Conservation (phyloP, 768 basidiomycete species). For the Leccinum pellstonianum region DNA sequence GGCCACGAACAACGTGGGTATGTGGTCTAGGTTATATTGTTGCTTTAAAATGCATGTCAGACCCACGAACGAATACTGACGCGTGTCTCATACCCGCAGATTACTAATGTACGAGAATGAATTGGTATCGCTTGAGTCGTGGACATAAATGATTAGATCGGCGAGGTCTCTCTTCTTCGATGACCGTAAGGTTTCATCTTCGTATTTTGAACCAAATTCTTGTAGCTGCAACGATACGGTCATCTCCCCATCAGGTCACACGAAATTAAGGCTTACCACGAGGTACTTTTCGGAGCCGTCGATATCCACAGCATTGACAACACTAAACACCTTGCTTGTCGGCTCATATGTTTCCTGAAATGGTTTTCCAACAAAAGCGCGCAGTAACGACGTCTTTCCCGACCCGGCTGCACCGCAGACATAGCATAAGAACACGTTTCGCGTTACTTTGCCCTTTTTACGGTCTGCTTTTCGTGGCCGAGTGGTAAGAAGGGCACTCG, state of each 20-base stretch:
- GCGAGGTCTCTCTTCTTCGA: constrained; percentile 89
- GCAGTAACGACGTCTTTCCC: constrained; percentile 87
- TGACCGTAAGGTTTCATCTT: constrained; percentile 85
- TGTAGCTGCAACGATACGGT: constrained; percentile 62
- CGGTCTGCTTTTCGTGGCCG: constrained; percentile 82
- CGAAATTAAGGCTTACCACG: constrained; percentile 63
- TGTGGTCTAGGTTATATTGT: constrained; percentile 94
- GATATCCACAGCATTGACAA: constrained; percentile 94
- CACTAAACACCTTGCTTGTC: constrained; percentile 85
- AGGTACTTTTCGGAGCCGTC: constrained; percentile 94
- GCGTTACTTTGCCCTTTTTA: constrained; percentile 80
- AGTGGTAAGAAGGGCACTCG: constrained; percentile 82
- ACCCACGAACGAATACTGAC: not conserved
- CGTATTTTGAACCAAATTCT: constrained; percentile 96
- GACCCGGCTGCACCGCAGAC: constrained; percentile 95
- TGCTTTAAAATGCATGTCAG: constrained; percentile 54
- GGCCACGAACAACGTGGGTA: constrained; percentile 96
- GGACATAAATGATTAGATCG: constrained; percentile 93
- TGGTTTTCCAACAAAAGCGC: constrained; percentile 83
- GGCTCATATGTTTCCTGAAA: constrained; percentile 78
- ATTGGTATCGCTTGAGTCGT: constrained; percentile 98
- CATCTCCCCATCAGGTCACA: not conserved
- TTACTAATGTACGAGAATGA: constrained; percentile 99
- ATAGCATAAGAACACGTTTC: constrained; percentile 92
- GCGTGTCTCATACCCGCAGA: constrained; percentile 62